These are phyloP conservation scores for Tylopilus sp. DNA, from an alignment of 768 basidiomycete genomes.

Conservation along the genomic window DNA sequence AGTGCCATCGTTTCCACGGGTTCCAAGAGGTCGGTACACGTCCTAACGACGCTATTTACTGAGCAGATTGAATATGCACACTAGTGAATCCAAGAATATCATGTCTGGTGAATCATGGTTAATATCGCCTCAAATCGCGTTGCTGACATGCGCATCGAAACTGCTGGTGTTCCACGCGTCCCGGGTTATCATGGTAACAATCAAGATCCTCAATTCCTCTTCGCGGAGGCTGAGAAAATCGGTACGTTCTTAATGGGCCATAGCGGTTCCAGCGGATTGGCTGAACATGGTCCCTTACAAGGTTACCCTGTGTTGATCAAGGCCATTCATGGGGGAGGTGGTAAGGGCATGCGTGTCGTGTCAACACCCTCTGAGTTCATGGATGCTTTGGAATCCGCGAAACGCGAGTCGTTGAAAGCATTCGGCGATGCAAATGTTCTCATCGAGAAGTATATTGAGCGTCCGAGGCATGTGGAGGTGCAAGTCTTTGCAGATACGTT, in stretches of 20 bases:
- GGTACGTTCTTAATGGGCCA: conserved; percentile 37
- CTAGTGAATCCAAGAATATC: conserved; percentile 93
- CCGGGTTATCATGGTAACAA: conserved; percentile 90
- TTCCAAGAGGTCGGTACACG: conserved; percentile 70
- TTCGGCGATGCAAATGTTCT: conserved; percentile 87
- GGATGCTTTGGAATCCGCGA: conserved; percentile 81
- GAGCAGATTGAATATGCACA: neutral
- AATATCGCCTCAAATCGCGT: neutral
- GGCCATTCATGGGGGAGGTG: conserved; percentile 94
- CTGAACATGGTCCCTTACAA: conserved; percentile 19
- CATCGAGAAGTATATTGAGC: conserved; percentile 85
- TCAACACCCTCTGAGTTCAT: conserved; percentile 63
- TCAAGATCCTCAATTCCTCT: conserved; percentile 72
- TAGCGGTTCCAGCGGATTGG: neutral
- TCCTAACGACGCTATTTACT: neutral
- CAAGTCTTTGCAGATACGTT: conserved; percentile 86
- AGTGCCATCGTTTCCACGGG: conserved; percentile 92
- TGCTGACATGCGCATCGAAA: conserved; percentile 36
- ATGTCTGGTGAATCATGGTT: conserved; percentile 60
- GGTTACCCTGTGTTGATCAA: conserved; percentile 94
- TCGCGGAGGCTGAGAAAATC: conserved; percentile 64
- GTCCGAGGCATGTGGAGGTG: conserved; percentile 89
- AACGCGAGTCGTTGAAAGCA: conserved; percentile 82
- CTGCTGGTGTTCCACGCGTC: conserved; percentile 88
- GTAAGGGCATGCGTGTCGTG: conserved; percentile 92